Base-by-base conservation (phyloP, 805 yeast species). In the Metschnikowia drakensbergensis region DNA sequence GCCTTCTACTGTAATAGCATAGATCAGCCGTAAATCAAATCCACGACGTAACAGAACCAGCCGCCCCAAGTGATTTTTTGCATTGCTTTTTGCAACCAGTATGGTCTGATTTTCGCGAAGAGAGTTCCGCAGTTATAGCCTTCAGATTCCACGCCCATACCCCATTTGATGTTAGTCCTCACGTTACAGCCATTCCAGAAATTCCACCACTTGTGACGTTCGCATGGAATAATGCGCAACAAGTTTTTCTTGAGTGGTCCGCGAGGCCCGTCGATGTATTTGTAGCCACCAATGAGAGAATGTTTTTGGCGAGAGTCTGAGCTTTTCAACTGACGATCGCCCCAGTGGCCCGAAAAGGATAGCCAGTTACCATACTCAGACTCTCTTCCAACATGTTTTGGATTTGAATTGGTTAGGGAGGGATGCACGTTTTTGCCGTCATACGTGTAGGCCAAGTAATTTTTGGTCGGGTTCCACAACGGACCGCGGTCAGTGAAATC, bases 401-500 rank as follows among this genome's bases (percentile, higher is more conserved):
- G 67, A 54, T 75, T 74, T 34, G 67, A 44, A 53, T 76, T 71
- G 11, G 53, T 54, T 23, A 59, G 64, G 1, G 74, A 75, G 1
- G 80, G 75, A n/a, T 66, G 60, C 4, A 82, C 71, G 4, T 57
- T 58, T 0, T 53, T 60, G 1, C 91, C 94, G 58, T 88, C 88
- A 64, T 76, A 86, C 0, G 89, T 84, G 66, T 92, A 92, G 0
- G 89, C 95, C 51, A 88, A 69, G 59, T 78, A 88, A 62, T 94
- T 92, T 61, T 79, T 69, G 0, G 89, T 71, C 0, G 98, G 97
- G 63, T 92, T 95, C 99, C 99, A 92, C 59, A 92, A 71, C 2
- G 95, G 86, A 0, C 99, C 99, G 38, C 96, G 74, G 65, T 92
- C 99, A 0, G 99, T 89, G 67, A 88, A 92, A 69, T 92, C 99